Evolutionary conservation across 176 grass and related monocot species (phyloP), one percentile per base, ranked within the genome.

Genomic region (Miscanthus lutarioriparius): DNA sequence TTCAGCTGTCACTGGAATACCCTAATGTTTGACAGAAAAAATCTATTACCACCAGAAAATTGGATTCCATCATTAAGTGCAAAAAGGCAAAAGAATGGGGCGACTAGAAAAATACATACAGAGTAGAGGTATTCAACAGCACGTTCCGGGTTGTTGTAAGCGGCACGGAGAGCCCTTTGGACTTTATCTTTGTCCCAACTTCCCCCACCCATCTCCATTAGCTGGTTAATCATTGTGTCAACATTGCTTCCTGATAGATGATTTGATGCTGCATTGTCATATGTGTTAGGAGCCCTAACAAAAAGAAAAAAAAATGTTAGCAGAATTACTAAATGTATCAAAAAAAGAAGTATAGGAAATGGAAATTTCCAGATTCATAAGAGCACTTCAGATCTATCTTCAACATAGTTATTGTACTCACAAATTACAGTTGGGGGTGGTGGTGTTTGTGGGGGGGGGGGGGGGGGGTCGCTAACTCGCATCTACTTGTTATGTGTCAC

Each of bases 111-210:
- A 79, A 54, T 56, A 75, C 93, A 58, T 58, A 99, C 96, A 85
- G 96, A 99, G 81, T 99, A 99, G 61, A 99, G 73, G 73, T 99
- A 99, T 73, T 99, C 96, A 78, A 99, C 92, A 58, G 96, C 96
- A 59, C 96, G 93, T 47, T 99, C 96, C 25, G 96, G 96, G 54
- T 99, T 96, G 85, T 99, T 99, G 83, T 99, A 99, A 64, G 96
- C 93, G 2, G 96, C 93, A 67, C 86, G 89, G 63, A 99, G 93
- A 68, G 96, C 96, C 23, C 78, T 88, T 62, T 91, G 74, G 75
- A 99, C 86, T 72, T 83, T 89, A 71, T 95, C 89, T 89, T 72
- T 94, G 64, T 99, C 96, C 96, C 96, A 99, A 72, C 86, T 96
- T 43, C 96, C 96, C 78, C 93, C 93, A 64, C 96, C 96, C 96